Conservation (phyloP, 2,329 filamentous ascomycete genomes). For the Aspergillus sp. region DNA sequence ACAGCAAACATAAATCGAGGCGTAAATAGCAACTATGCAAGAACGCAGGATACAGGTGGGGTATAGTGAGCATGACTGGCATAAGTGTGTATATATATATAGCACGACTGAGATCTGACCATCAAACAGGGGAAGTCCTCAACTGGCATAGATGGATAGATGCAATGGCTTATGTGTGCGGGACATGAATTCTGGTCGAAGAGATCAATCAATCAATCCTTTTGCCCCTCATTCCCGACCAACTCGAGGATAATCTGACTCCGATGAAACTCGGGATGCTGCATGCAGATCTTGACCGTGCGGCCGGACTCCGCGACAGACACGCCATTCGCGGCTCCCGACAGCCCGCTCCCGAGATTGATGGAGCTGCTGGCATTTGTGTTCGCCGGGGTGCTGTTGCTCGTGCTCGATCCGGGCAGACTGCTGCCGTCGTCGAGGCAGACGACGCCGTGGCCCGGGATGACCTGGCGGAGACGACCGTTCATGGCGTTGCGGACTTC, state of each 20-base stretch:
- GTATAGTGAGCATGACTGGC: no score
- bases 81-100: no score
- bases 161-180: no score
- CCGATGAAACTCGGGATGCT: conserved; percentile 76
- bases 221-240: conserved; percentile 80
- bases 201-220: conserved; percentile 30
- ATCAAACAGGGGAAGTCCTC: no score
- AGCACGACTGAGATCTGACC: no score
- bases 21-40: no score
- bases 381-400: conserved; percentile 36
- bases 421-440: conserved; percentile 71
- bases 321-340: conserved; percentile 31
- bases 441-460: conserved; percentile 80
- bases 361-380: conserved; percentile 24
- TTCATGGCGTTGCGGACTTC: conserved; percentile 97
- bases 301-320: conserved; percentile 39
- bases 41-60: no score
- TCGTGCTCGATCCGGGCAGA: conserved; percentile 27
- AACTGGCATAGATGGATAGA: no score
- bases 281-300: conserved; percentile 90
- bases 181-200: no score
- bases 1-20: no score
- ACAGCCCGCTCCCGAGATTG: conserved; percentile 19
- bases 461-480: conserved; percentile 84
- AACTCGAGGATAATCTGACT: conserved; percentile 87